phyloP scores from a whole-genome alignment of 192 early-diverging fungal genomes.

The Pilaira anomala region DNA sequence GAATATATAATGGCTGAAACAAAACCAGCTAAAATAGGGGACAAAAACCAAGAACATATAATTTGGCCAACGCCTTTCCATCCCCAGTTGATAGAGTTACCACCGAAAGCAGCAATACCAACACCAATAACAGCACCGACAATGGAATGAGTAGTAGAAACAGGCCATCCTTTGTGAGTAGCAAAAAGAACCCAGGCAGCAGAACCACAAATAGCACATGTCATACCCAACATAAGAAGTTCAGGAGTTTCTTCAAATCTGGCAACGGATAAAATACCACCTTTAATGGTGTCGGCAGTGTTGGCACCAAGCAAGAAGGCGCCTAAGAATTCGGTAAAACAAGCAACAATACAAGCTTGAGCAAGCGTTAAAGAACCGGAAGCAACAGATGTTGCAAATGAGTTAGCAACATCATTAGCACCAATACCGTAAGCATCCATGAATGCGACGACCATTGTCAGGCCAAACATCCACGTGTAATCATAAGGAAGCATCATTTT shows the following conservation, averaged over 20 bases:
- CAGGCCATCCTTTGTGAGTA: constrained; percentile 64
- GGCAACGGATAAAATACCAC: constrained; percentile 62
- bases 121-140: constrained; percentile 73
- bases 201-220: constrained; percentile 75
- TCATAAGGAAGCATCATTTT: constrained; percentile 6
- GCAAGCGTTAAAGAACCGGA: constrained; percentile 72
- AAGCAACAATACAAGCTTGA: constrained; percentile 74
- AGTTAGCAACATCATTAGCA: constrained; percentile 88
- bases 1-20: constrained; percentile 64
- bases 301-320: constrained; percentile 69
- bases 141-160: constrained; percentile 80
- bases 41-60: constrained; percentile 74
- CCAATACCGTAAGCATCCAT: constrained; percentile 74
- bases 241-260: constrained; percentile 62
- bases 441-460: constrained; percentile 66
- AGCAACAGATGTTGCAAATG: constrained; percentile 82
- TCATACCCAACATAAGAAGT: constrained; percentile 78
- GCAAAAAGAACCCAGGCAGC: constrained; percentile 74
- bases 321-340: constrained; percentile 81
- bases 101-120: constrained; percentile 71
- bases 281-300: constrained; percentile 81
- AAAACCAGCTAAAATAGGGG: constrained; percentile 61
- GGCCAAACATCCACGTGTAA: constrained; percentile 65
- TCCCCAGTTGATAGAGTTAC: constrained; percentile 58
- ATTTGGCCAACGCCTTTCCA: constrained; percentile 52